Conservation (phyloP, 1,284 basidiomycete genomes). For the Malassezia globosa region DNA sequence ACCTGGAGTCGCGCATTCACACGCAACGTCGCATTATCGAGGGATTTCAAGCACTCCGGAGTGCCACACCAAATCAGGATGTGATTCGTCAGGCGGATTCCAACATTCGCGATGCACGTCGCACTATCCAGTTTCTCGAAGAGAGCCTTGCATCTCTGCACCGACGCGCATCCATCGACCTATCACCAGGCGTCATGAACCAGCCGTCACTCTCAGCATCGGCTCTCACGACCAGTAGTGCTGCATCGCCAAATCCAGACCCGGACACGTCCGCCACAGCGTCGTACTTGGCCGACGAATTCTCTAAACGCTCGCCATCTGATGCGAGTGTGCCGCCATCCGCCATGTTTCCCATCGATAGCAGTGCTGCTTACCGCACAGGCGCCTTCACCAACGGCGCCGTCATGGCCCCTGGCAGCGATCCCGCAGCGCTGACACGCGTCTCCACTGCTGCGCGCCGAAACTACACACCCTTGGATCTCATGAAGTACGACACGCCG, state of each 20-base stretch:
- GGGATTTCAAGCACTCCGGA: constrained; percentile 65
- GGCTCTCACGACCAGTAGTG: neutral
- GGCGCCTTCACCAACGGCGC: neutral
- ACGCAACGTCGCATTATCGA: constrained; percentile 85
- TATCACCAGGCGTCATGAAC: constrained; percentile 20
- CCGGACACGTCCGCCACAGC: neutral
- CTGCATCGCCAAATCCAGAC: neutral
- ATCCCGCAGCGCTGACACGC: neutral
- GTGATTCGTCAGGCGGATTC: constrained; percentile 62
- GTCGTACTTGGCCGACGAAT: neutral
- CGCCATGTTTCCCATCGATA: constrained; percentile 11
- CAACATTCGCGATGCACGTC: constrained; percentile 77
- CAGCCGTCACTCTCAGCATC: neutral
- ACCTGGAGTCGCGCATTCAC: constrained; percentile 76
- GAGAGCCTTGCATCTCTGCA: constrained; percentile 72
- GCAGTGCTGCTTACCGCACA: constrained; percentile 15
- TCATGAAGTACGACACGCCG: constrained; percentile 94
- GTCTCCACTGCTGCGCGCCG: neutral
- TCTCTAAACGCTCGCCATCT: neutral
- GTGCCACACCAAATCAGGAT: constrained; percentile 74
- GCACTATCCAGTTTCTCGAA: constrained; percentile 75
- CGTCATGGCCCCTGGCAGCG: neutral
- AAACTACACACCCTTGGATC: constrained; percentile 52
- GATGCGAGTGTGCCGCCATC: neutral
- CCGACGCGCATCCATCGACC: constrained; percentile 52